Base-by-base conservation (phyloP, 805 yeast species). In the Priceomyces castillae region DNA sequence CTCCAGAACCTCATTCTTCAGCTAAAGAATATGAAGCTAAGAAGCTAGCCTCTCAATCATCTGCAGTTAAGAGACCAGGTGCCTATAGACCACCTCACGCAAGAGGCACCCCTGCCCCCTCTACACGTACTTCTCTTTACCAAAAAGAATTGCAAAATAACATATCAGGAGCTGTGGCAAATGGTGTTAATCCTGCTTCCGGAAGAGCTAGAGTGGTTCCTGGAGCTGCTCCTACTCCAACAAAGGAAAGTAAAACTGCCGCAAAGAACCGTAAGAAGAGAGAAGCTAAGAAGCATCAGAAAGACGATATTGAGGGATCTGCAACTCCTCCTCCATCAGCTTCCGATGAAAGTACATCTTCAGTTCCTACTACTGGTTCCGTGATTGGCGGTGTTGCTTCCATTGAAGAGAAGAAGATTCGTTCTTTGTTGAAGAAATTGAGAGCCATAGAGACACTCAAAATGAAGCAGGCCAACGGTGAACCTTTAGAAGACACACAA, bases 41-140 rank as follows among this genome's bases (percentile, higher is more conserved):
- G 52, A 65, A 61, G 46, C 65, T 65, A 39, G 64, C 65, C 14
- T 56, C 56, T 34, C 54, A 60, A 31, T 56, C 66, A 7, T 59
- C 65, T 5, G 51, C 59, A 31, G 59, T 64, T 14, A 61, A 76
- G 42, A 84, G 83, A 59, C 83, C 90, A 42, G 96, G 97, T 42
- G 98, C 97, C 34, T 94, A 94, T 64, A 81, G 95, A 63, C 99
- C 99, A 18, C 99, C 99, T 2, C 97, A 90, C 64, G 96, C 97
- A 9, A 78, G 96, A 63, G 73, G 60, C 42, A 50, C 61, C 18
- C 64, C 65, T 16, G 56, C 51, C 6, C 45, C 66, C 2, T 56
- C 69, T 3, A 57, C 70, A 10, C 61, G 74, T 31, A 74, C 81
- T 44, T 69, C 86, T 4, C 65, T 81, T 51, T 80, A 80, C 50